A percentile compares a stretch with the other conserved stretches of the same genome.
These are phyloP conservation scores for Capniomyces stellatus DNA, from an alignment of 371 early-diverging fungal genomes.

Conservation along the genomic window DNA sequence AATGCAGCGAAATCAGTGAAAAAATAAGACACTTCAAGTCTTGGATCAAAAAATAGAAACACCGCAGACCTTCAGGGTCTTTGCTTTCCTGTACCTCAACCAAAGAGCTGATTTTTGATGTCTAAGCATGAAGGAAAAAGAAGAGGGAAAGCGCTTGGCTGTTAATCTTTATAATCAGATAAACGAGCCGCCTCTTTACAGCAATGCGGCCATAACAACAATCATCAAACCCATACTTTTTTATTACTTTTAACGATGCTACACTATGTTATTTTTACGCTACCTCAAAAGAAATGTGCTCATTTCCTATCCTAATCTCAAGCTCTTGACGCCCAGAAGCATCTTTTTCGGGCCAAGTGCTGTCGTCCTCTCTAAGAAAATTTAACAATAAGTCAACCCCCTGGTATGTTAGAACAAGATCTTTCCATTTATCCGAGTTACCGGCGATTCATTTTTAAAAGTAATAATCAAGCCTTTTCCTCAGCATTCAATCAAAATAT, in stretches of 20 bases:
- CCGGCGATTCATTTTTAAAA: too few species aligned
- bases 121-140: slow-evolving; percentile 38
- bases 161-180: too few species aligned
- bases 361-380: slow-evolving; percentile 65
- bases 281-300: slow-evolving; percentile 88
- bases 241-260: too few species aligned
- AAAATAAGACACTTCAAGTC: slow-evolving; percentile 91
- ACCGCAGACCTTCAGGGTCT: slow-evolving; percentile 87
- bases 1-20: slow-evolving; percentile 83
- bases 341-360: slow-evolving; percentile 81
- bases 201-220: too few species aligned
- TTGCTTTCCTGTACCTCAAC: slow-evolving; percentile 73
- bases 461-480: too few species aligned
- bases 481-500: neutral
- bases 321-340: slow-evolving; percentile 84
- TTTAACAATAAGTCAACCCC: too few species aligned
- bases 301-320: slow-evolving; percentile 74
- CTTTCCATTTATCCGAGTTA: too few species aligned
- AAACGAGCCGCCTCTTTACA: too few species aligned
- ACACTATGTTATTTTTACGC: too few species aligned
- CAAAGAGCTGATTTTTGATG: slow-evolving; percentile 79
- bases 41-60: slow-evolving; percentile 92
- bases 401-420: too few species aligned
- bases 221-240: too few species aligned
- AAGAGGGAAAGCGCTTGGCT: too few species aligned